Evolutionary conservation across 148 eudicot genomes (phyloP).

Genomic region (Simmondsia chinensis): DNA sequence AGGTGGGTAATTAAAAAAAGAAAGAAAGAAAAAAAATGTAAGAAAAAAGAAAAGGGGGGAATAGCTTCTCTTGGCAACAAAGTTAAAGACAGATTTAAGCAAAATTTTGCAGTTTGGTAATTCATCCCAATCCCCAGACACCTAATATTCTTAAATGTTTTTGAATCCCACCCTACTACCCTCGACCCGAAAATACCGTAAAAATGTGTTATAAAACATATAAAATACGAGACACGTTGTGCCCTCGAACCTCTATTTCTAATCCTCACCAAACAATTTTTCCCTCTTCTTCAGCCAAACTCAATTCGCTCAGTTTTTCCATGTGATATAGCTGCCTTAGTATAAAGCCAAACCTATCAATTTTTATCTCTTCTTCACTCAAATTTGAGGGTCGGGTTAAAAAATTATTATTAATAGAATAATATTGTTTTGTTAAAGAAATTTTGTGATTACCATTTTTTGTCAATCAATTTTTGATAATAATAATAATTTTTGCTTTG

Average conservation of each 20-base stretch:
- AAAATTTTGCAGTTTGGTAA: conserved; percentile 23
- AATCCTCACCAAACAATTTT: no score
- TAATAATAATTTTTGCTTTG: no score
- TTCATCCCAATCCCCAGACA: conserved; percentile 17
- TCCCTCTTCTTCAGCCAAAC: no score
- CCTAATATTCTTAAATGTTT: conserved; percentile 17
- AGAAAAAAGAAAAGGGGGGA: neutral
- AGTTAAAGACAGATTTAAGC: conserved; percentile 12
- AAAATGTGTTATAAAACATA: conserved; percentile 5
- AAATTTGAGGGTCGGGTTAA: neutral
- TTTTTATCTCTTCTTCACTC: neutral
- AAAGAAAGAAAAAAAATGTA: neutral
- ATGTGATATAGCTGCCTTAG: no score
- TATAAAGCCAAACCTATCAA: neutral
- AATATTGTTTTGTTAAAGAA: no score
- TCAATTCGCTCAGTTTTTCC: no score
- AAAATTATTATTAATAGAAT: neutral
- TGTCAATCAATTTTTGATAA: no score
- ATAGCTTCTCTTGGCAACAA: conserved; percentile 19
- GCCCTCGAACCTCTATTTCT: no score
- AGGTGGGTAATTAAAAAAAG: neutral
- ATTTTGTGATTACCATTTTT: conserved; percentile 8
- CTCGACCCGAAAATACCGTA: neutral
- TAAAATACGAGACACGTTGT: no score
- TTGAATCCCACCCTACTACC: neutral